Evolutionary conservation across 129 eudicot genomes (phyloP).

Genomic region (Flaveria robusta): DNA sequence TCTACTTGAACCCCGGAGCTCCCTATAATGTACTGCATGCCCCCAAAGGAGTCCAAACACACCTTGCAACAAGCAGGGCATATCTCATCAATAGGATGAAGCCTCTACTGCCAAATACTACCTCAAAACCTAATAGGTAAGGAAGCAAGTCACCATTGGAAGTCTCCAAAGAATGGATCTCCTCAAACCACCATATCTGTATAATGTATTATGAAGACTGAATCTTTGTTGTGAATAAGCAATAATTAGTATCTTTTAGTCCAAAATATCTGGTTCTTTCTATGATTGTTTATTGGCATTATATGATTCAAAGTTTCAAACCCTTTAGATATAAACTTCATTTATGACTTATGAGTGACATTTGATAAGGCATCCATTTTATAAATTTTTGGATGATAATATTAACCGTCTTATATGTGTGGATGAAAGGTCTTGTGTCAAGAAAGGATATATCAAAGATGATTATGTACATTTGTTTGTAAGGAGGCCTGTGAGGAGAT

Average conservation of each 20-base stretch:
- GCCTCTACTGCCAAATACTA: too few relatives aligned
- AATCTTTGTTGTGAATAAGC: not conserved
- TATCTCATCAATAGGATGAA: too few relatives aligned
- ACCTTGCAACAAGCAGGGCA: too few relatives aligned
- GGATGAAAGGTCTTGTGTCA: constrained; percentile 77
- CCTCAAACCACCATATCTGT: too few relatives aligned
- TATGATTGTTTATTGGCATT: constrained; percentile 7
- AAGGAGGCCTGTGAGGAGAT: constrained; percentile 80
- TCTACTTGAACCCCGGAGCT: too few relatives aligned
- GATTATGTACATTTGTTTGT: constrained; percentile 87
- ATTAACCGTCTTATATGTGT: constrained; percentile 22
- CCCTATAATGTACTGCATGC: too few relatives aligned
- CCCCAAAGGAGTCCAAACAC: too few relatives aligned
- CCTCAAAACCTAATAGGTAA: too few relatives aligned
- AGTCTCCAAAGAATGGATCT: too few relatives aligned
- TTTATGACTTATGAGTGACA: constrained; percentile 10
- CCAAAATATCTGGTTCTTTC: not conserved
- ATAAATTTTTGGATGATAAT: not conserved
- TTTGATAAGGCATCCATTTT: not conserved
- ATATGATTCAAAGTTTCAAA: not conserved
- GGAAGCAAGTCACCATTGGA: too few relatives aligned
- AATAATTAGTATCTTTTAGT: not conserved
- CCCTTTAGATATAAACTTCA: not conserved
- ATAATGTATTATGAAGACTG: too few relatives aligned
- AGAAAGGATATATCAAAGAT: constrained; percentile 94